phyloP scores from a whole-genome alignment of 257 asterid species.

The Solanum neorickii region DNA sequence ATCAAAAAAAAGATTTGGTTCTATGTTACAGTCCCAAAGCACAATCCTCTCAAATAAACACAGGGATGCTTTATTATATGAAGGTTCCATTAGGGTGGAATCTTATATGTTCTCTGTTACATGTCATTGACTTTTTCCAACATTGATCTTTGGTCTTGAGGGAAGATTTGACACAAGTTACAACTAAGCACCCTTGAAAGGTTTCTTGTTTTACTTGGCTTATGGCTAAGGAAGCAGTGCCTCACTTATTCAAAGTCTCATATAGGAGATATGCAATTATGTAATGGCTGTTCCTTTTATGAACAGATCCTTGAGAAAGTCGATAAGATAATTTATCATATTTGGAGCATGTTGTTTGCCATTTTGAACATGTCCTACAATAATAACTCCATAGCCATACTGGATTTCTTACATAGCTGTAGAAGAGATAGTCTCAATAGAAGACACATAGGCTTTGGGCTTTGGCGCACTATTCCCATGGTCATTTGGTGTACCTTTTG shows the following conservation, averaged over 20 bases:
- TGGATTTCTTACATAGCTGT: background rate
- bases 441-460: background rate
- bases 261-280: background rate
- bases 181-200: background rate
- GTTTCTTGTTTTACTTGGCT: background rate
- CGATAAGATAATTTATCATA: background rate
- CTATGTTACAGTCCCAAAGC: background rate
- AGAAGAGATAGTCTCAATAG: background rate
- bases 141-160: background rate
- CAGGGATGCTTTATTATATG: background rate
- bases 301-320: background rate
- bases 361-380: background rate
- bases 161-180: background rate
- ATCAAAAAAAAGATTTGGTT: background rate
- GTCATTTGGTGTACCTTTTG: background rate
- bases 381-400: background rate
- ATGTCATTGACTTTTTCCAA: background rate
- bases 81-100: background rate
- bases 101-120: background rate
- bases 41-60: background rate
- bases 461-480: background rate
- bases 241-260: background rate
- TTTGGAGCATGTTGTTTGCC: background rate
- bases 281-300: background rate
- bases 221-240: background rate